Evolutionary conservation across 2,329 filamentous ascomycete genomes (phyloP).

Genomic region (Alternaria angustiovoidea): DNA sequence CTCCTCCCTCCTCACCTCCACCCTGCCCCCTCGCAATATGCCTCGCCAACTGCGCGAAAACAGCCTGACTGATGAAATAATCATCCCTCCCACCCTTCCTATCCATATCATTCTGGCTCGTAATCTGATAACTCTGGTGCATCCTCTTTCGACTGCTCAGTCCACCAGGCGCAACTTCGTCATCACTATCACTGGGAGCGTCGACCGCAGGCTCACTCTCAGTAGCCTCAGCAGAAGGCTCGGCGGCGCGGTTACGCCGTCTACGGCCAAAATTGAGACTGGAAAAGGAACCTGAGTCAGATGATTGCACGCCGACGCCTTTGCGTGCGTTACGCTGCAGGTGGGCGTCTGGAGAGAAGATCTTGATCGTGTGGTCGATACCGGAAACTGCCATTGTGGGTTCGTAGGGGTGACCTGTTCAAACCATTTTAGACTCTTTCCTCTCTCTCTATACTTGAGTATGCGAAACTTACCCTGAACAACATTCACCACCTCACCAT

Average conservation of each 20-base stretch:
- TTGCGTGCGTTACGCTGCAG: slow-evolving; percentile 65
- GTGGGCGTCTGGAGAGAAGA: slow-evolving; percentile 68
- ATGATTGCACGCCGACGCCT: slow-evolving; percentile 65
- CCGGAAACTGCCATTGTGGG: slow-evolving; percentile 71
- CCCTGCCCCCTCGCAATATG: slow-evolving; percentile 39
- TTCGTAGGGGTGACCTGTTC: slow-evolving; percentile 69
- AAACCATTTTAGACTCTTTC: slow-evolving; percentile 17
- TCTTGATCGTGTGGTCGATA: slow-evolving; percentile 73
- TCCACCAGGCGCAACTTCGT: slow-evolving; percentile 54
- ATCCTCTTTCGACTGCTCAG: slow-evolving; percentile 66
- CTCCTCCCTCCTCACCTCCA: slow-evolving; percentile 33
- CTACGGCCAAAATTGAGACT: slow-evolving; percentile 45
- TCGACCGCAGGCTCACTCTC: slow-evolving; percentile 13
- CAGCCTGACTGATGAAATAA: slow-evolving; percentile 60
- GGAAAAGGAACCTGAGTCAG: slow-evolving; percentile 53
- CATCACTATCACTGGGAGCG: slow-evolving; percentile 41
- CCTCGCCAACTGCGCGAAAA: slow-evolving; percentile 49
- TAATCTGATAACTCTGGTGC: slow-evolving; percentile 68
- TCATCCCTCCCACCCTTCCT: slow-evolving; percentile 66
- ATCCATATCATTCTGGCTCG: slow-evolving; percentile 68
- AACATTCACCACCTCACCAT: slow-evolving; percentile 75
- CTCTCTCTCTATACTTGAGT: not conserved
- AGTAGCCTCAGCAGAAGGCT: not conserved
- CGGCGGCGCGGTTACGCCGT: slow-evolving; percentile 20
- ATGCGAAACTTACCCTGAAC: slow-evolving; percentile 60